Base-by-base conservation (phyloP, 139 green algal species). In the Astrephomene gubernaculifera region DNA sequence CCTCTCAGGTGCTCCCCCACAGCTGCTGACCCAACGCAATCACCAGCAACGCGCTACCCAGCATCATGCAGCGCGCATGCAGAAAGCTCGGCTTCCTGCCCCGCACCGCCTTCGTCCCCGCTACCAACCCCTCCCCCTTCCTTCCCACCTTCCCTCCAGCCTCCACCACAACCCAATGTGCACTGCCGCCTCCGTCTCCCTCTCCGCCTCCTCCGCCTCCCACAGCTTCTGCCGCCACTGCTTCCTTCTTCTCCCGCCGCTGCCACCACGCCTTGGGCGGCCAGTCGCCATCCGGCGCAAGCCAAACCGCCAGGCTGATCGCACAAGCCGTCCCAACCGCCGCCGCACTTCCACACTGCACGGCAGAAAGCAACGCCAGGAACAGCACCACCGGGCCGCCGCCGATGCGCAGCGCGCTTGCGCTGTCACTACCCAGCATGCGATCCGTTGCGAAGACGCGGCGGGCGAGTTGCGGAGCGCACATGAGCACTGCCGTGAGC, bases 341-440 rank as follows among this genome's bases (percentile, higher is more conserved):
- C 12, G 35, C 35, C 8, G 35, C 35, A 17, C 65, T 49, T 33
- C 35, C 35, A 10, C 35, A 49, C 35, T 72, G 65, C 17, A 45
- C 33, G 35, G 35, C 33, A 8, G 65, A 12, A 35, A 49, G 10
- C 21, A 72, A n/a, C 10, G 65, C 65, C 33, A 72, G 65, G 35
- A 49, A 72, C 35, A 72, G 65, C 33, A 72, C 65, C 65, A 72
- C 65, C 9, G 65, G 65, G 9, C 65, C 65, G 65, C 65, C 35
- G 65, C 65, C 65, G 65, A 72, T 29, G 65, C 65, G 65, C 35
- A 72, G 65, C 10, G 35, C 35, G 29, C 17, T 72, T 33, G 65
- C 65, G 35, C 21, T 35, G 65, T 72, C 65, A 17, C 12, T 27
- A 19, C 65, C 65, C 35, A 72, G 36, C 9, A 49, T 17, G 9